A percentile compares a stretch with the other conserved stretches of the same genome.
Evolutionary conservation across 1,284 basidiomycete species (phyloP).

Genomic region (Coniophora puteana): DNA sequence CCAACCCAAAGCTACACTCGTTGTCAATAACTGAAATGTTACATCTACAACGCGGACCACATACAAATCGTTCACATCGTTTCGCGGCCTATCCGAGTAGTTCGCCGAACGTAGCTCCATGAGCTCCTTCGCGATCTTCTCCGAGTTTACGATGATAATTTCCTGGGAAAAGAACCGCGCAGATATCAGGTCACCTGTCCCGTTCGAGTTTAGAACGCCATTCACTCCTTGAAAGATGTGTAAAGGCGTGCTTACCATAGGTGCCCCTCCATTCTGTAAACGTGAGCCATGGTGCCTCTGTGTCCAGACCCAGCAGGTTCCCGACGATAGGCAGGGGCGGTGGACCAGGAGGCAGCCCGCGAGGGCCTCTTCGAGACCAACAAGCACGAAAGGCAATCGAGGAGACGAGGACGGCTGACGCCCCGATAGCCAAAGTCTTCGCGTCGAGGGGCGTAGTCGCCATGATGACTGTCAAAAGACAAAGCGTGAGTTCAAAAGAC

Average conservation of each 20-base stretch:
- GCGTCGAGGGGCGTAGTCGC: too few relatives aligned
- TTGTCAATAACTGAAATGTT: not conserved
- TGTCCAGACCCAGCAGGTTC: not conserved
- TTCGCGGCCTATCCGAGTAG: slow-evolving; percentile 24
- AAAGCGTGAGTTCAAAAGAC: too few relatives aligned
- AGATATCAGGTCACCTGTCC: slow-evolving; percentile 23
- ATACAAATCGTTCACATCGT: slow-evolving; percentile 25
- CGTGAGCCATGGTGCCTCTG: not conserved
- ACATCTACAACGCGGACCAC: not conserved
- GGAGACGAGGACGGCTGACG: too few relatives aligned
- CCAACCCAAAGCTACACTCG: not conserved
- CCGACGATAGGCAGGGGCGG: not conserved
- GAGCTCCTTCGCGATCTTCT: slow-evolving; percentile 23
- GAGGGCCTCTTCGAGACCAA: too few relatives aligned
- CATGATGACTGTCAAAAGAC: too few relatives aligned
- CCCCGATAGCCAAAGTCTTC: too few relatives aligned
- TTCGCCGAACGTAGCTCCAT: slow-evolving; percentile 25
- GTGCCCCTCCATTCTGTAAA: not conserved
- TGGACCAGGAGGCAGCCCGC: not conserved
- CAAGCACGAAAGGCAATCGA: too few relatives aligned
- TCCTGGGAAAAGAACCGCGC: slow-evolving; percentile 25
- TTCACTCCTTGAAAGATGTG: not conserved
- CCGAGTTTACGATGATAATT: slow-evolving; percentile 23
- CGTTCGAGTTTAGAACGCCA: not conserved
- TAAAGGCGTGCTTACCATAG: not conserved